Conservation (phyloP, 495 filamentous ascomycete species). For the Usnea hakonensis region DNA sequence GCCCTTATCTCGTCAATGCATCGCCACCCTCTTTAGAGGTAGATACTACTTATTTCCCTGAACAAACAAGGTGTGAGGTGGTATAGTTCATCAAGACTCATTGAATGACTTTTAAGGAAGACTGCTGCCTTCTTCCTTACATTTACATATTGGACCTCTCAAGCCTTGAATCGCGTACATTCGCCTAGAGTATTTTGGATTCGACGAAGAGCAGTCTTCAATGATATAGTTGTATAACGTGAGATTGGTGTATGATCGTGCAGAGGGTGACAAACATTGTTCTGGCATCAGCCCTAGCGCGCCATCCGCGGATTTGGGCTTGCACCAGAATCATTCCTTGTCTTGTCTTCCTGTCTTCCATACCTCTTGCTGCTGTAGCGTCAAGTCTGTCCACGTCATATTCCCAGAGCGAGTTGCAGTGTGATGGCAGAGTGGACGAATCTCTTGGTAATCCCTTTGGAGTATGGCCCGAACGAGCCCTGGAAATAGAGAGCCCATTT, state of each 20-base stretch:
- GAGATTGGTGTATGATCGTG: too few relatives aligned
- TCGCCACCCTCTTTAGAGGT: background rate
- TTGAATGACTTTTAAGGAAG: background rate
- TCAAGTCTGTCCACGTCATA: background rate
- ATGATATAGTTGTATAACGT: too few relatives aligned
- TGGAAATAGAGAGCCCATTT: background rate
- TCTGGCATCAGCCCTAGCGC: background rate
- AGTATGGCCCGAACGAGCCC: background rate
- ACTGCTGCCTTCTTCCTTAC: background rate
- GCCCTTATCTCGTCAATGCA: background rate
- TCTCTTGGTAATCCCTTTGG: background rate
- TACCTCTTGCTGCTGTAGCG: too few relatives aligned
- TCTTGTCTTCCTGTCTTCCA: background rate
- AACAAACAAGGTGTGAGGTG: background rate
- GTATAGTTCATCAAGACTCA: background rate
- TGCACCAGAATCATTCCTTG: too few relatives aligned
- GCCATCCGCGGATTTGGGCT: background rate
- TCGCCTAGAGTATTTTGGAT: too few relatives aligned
- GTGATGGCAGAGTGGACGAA: background rate
- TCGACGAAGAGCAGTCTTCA: too few relatives aligned
- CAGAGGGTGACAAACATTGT: too few relatives aligned
- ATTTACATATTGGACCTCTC: too few relatives aligned
- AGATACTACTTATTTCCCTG: background rate
- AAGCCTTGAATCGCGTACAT: too few relatives aligned
- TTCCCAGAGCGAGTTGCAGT: background rate